These are phyloP conservation scores for Tilletiopsis washingtonensis DNA, from an alignment of 1,284 basidiomycete genomes.

Conservation along the genomic window DNA sequence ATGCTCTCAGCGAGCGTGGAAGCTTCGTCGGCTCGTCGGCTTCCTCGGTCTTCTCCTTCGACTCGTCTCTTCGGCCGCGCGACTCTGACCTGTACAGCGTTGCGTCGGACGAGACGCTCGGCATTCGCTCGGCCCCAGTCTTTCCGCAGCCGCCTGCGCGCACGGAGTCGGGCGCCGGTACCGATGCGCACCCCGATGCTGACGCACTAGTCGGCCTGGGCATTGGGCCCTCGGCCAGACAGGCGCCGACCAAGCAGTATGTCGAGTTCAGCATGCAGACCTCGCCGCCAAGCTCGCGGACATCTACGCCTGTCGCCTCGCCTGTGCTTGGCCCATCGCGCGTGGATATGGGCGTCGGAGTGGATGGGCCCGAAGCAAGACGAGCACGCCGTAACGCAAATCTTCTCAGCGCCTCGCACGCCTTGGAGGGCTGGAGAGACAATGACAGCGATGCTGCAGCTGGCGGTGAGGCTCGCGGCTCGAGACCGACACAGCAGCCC, in stretches of 20 bases:
- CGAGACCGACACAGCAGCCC: too few relatives aligned
- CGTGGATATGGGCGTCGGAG: constrained; percentile 10
- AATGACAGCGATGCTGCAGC: too few relatives aligned
- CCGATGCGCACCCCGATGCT: background rate
- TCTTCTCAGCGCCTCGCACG: too few relatives aligned
- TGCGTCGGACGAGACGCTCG: background rate
- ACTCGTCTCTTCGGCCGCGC: background rate
- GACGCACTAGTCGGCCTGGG: background rate
- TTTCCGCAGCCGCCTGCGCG: constrained; percentile 2
- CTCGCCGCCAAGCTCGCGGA: constrained; percentile 60
- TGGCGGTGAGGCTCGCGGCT: too few relatives aligned
- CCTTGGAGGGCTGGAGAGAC: too few relatives aligned
- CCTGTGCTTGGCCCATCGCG: constrained; percentile 29
- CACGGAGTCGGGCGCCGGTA: background rate
- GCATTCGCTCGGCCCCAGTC: background rate
- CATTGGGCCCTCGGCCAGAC: background rate
- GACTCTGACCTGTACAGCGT: background rate
- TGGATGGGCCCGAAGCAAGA: too few relatives aligned
- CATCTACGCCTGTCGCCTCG: constrained; percentile 64
- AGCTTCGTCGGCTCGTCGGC: background rate
- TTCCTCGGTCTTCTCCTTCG: background rate
- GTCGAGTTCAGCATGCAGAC: constrained; percentile 29
- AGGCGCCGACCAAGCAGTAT: constrained; percentile 12
- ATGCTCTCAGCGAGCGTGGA: background rate
- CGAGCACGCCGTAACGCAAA: too few relatives aligned